phyloP scores from a whole-genome alignment of 306 rosid species.

The Betula pendula region DNA sequence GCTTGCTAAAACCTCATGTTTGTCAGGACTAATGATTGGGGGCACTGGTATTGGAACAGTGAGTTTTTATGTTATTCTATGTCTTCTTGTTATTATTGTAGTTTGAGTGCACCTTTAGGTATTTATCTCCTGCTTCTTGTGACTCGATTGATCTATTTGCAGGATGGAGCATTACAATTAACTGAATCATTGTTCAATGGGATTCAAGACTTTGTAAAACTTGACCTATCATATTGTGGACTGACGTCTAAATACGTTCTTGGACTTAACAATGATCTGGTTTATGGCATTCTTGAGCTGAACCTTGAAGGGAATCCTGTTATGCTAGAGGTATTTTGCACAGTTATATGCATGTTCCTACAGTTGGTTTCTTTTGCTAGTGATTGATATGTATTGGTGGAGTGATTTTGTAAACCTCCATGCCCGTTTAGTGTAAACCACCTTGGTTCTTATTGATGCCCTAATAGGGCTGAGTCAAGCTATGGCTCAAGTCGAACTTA shows the following conservation, averaged over 20 bases:
- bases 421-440: too few species aligned
- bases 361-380: constrained; percentile 22
- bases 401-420: too few species aligned
- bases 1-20: constrained; percentile 55
- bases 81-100: constrained; percentile 16
- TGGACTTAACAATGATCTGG: constrained; percentile 34
- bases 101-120: constrained; percentile 19
- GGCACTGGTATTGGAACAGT: constrained; percentile 82
- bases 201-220: constrained; percentile 61
- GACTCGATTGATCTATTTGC: constrained; percentile 31
- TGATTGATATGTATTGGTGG: neutral
- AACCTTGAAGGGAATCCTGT: constrained; percentile 80
- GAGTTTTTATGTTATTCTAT: constrained; percentile 40
- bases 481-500: too few species aligned
- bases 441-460: too few species aligned
- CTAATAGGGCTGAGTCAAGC: too few species aligned
- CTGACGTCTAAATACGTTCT: constrained; percentile 51
- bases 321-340: constrained; percentile 38
- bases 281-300: constrained; percentile 65
- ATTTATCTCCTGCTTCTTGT: constrained; percentile 25
- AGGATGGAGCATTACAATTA: constrained; percentile 67
- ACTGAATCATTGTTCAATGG: constrained; percentile 58
- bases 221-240: constrained; percentile 77
- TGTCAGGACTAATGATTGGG: constrained; percentile 72
- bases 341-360: constrained; percentile 24